A percentile compares a stretch with the other conserved stretches of the same genome.
phyloP scores from a whole-genome alignment of 306 rosid species.

The Vachellia collinsii region DNA sequence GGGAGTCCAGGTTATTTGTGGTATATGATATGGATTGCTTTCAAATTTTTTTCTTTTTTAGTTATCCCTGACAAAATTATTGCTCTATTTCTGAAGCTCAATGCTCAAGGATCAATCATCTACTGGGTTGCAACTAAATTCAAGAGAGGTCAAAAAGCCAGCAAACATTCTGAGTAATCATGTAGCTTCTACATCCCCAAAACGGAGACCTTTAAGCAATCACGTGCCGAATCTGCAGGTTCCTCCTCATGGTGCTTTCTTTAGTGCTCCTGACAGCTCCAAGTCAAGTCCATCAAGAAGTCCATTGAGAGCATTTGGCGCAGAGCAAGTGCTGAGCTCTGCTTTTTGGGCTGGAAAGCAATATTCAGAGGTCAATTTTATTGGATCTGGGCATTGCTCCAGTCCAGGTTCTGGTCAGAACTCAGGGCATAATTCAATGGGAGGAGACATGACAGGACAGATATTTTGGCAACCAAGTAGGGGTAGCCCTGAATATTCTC shows the following conservation, averaged over 20 bases:
- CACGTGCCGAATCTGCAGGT: constrained; percentile 89
- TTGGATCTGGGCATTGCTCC: constrained; percentile 94
- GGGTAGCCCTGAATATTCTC: constrained; percentile 34
- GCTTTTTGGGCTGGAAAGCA: constrained; percentile 61
- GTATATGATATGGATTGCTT: constrained; percentile 21
- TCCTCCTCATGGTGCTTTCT: constrained; percentile 81
- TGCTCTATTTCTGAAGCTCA: constrained; percentile 55
- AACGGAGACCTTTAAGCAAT: constrained; percentile 74
- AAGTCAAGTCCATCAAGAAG: constrained; percentile 80
- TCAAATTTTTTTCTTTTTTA: constrained; percentile 31
- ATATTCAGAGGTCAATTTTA: constrained; percentile 52
- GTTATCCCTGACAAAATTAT: constrained; percentile 41
- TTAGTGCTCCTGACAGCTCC: constrained; percentile 65
- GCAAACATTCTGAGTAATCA: constrained; percentile 60
- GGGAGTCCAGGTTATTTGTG: constrained; percentile 33
- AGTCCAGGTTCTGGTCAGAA: constrained; percentile 99
- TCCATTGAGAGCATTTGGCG: constrained; percentile 60
- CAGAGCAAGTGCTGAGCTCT: constrained; percentile 61
- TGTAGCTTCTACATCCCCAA: constrained; percentile 64
- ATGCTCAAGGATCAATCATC: constrained; percentile 74
- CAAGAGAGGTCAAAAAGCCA: constrained; percentile 63
- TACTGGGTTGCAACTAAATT: constrained; percentile 49
- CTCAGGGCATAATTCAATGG: constrained; percentile 98
- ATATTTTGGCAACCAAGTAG: constrained; percentile 33
- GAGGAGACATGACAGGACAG: constrained; percentile 91